Base-by-base conservation (phyloP, 495 filamentous ascomycete genomes). In the Xylaria castorea region DNA sequence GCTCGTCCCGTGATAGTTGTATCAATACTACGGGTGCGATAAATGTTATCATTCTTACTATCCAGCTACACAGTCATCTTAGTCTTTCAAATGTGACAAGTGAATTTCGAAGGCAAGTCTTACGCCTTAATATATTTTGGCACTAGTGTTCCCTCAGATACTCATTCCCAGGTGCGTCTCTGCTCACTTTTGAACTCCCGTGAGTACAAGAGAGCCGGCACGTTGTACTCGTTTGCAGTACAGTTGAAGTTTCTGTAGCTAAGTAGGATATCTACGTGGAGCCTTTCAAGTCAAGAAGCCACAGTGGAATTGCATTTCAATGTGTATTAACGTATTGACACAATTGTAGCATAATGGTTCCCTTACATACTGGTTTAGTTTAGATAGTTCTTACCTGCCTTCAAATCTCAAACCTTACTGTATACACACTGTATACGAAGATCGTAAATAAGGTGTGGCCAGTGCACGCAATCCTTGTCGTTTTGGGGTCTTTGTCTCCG, bases 1-100 rank as follows among this genome's bases (percentile, higher is more conserved):
- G 14, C 71, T 87, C 44, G 76, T 77, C 22, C 80, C 78, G 16
- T 73, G 63, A 67, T 77, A 72, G 50, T 32, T 62, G 1, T 22
- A 4, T 27, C 11, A 50, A 53, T 40, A 30, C 40, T 40, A 5
- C 6, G 8, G 12, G 20, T 6, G 7, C 36, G 22, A 16, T 25
- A 16, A 38, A 22, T 8, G 5, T 20, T 38, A 20, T 60, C 5
- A 1, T 20, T 60, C 57, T 60, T 7, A n/a, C 5, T 36, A 8
- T 40, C 9, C 9, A 38, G 8, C 6, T 22, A 38, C n/a, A 61
- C 3, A 57, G 1, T 1, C 32, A 60, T 16, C 16, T 36, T 60
- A 27, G 50, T 12, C 30, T 9, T 11, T 20, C 16, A 60, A 18
- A 32, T 20, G 6, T 5, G 18, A 22, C 32, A 55, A 55, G 22